Base-by-base conservation (phyloP, 2,329 filamentous ascomycete genomes). In the Paraphaeosphaeria minitans region DNA sequence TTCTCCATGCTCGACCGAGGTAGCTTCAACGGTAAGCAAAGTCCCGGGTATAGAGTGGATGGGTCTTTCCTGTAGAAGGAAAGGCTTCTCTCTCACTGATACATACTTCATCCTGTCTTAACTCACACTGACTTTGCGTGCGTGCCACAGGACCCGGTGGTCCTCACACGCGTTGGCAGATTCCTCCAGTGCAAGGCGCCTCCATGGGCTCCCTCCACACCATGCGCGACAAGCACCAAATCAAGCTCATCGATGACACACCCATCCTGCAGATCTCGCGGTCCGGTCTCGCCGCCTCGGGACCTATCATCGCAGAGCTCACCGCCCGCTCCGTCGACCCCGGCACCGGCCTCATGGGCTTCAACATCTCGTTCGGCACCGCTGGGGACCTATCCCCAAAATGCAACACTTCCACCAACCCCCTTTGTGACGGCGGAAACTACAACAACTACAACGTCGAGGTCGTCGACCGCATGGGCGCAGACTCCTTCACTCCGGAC, bases 1-100 rank as follows among this genome's bases (percentile, higher is more conserved):
- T 85, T 79, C 74, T 81, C 79, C 6, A 85, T 85, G 83, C 75
- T 85, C 60, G 80, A 79, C 22, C 73, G 82, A 0, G 83, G 83
- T 4, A 80, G 77, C 3, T 84, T 84, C 73, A 83, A 83, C 56
- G 83, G 83, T n/a, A n/a, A n/a, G n/a, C n/a, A n/a, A n/a, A n/a
- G n/a, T n/a, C n/a, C n/a, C n/a, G n/a, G n/a, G n/a, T n/a, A n/a
- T n/a, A n/a, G n/a, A n/a, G n/a, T n/a, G n/a, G n/a, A n/a, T n/a
- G n/a, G n/a, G n/a, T n/a, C n/a, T n/a, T n/a, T n/a, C n/a, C n/a
- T n/a, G n/a, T n/a, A n/a, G n/a, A n/a, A n/a, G n/a, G n/a, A n/a
- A n/a, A n/a, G n/a, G n/a, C n/a, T n/a, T n/a, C n/a, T n/a, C n/a
- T n/a, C n/a, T n/a, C n/a, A n/a, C n/a, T n/a, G n/a, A n/a, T n/a